Evolutionary conservation across 768 basidiomycete species (phyloP).

Genomic region (Tylopilus sp.): DNA sequence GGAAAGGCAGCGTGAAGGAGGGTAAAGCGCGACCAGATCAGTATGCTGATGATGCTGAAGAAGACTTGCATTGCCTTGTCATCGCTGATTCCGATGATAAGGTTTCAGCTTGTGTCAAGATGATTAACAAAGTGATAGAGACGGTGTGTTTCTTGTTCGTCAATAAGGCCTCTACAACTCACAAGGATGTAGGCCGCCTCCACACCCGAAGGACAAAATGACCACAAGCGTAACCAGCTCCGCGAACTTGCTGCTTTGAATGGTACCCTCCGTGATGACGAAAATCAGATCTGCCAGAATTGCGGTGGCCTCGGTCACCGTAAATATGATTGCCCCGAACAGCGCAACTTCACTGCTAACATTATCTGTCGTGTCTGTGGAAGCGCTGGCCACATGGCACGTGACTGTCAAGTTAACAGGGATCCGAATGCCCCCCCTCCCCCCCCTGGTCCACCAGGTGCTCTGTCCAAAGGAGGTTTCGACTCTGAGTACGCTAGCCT

Average conservation of each 20-base stretch:
- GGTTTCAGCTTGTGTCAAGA: conserved; percentile 83
- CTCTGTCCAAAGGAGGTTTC: conserved; percentile 69
- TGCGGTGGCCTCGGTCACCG: conserved; percentile 92
- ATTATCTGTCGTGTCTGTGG: conserved; percentile 99
- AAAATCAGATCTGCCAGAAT: conserved; percentile 99
- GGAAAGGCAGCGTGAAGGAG: conserved; percentile 98
- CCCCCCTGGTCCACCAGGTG: conserved; percentile 34
- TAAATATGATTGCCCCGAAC: conserved; percentile 99
- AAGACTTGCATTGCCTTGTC: conserved; percentile 97
- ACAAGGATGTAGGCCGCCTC: conserved; percentile 76
- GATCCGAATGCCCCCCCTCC: conserved; percentile 74
- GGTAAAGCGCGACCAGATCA: conserved; percentile 95
- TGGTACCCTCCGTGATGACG: conserved; percentile 98
- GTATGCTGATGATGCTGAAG: conserved; percentile 94
- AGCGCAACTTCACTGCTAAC: conserved; percentile 97
- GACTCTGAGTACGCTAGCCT: conserved; percentile 97
- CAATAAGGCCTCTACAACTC: neutral
- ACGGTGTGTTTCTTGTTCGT: conserved; percentile 57
- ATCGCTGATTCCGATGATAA: conserved; percentile 91
- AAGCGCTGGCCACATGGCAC: conserved; percentile 98
- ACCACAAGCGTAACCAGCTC: conserved; percentile 98
- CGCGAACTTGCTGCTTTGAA: conserved; percentile 97
- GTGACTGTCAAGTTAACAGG: conserved; percentile 93
- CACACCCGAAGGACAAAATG: conserved; percentile 98
- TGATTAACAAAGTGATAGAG: conserved; percentile 98